These are phyloP conservation scores for Vanrija humicola DNA, from an alignment of 1,284 basidiomycete species.

Conservation along the genomic window DNA sequence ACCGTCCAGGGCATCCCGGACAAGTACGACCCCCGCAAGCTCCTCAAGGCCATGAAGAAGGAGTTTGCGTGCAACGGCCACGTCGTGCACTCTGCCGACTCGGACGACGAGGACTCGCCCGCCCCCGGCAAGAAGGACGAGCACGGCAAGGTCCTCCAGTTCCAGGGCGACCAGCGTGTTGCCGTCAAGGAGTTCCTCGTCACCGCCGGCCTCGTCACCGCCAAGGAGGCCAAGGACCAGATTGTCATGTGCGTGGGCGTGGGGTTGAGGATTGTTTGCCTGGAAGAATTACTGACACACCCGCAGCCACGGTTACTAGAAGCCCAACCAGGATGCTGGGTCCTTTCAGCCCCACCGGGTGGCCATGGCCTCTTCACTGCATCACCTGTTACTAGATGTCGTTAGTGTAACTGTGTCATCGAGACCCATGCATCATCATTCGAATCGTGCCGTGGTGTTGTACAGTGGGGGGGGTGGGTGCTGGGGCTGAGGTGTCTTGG, in stretches of 20 bases:
- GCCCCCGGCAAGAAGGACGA: slow-evolving; percentile 75
- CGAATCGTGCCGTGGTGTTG: background rate
- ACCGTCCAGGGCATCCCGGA: slow-evolving; percentile 95
- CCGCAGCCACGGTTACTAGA: slow-evolving; percentile 40
- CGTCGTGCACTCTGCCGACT: slow-evolving; percentile 59
- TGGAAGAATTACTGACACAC: too few species aligned
- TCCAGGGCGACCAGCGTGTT: slow-evolving; percentile 95
- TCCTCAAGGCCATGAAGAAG: slow-evolving; percentile 99
- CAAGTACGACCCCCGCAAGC: slow-evolving; percentile 96
- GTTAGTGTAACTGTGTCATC: background rate
- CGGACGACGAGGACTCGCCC: slow-evolving; percentile 42
- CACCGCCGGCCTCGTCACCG: slow-evolving; percentile 51
- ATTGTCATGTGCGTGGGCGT: slow-evolving; percentile 45
- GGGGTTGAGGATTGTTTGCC: background rate
- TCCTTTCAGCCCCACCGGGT: background rate
- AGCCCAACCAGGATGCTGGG: background rate
- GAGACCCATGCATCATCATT: background rate
- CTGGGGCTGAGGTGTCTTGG: too few species aligned
- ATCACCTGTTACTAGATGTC: slow-evolving; percentile 1
- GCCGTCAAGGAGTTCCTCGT: slow-evolving; percentile 85
- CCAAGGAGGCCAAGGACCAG: slow-evolving; percentile 51
- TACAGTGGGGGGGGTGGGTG: background rate
- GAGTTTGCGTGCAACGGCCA: slow-evolving; percentile 99
- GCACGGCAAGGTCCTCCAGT: slow-evolving; percentile 95
- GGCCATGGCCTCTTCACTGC: background rate